Evolutionary conservation across 371 early-diverging fungal genomes (phyloP), one percentile per base, ranked within the genome.

Genomic region (Zychaea mexicana): DNA sequence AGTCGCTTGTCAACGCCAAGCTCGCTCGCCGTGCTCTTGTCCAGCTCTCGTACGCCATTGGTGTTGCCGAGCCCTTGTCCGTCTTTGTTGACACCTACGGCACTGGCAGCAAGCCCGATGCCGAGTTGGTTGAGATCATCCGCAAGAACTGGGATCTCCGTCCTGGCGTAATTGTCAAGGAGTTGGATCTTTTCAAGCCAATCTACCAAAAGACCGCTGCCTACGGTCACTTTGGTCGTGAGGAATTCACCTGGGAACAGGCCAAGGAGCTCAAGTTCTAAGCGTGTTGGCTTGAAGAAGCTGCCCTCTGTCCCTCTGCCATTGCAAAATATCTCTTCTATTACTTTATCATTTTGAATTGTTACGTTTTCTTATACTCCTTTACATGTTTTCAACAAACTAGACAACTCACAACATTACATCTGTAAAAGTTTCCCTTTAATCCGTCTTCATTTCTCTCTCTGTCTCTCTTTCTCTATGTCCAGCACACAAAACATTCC

Each of bases 21-120:
- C 89, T 99, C 58, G 95, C 95, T 74, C 96, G 96, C 72, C 94
- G 99, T 76, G 84, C 80, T 68, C 88, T 98, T 59, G 96, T 99
- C 68, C 99, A 99, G 88, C 87, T 98, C 69, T 98, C 98, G 62
- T 99, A 99, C 84, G 99, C 99, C 74, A 99, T 99, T 71, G 99
- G 99, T 85, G 97, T 99, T 57, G 92, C 97, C 60, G 96, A 98
- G 83, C 99, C 99, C 60, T 90, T 97, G 71, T 97, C 98, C 62
- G 85, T 99, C 85, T 96, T 91, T 81, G 93, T 99, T 69, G 98
- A 99, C 81, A 94, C 98, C 59, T 99, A 97, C 82, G 98, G 97
- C 68, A 98, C 98, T 67, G 92, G 93, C 71, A 83, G 78, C 69
- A 92, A 93, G 90, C 78, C 92, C 71, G 93, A 97, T 72, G 85